Percentiles rank a stretch among this genome's conserved stretches.
Conservation (phyloP, 176 grass and related monocot species). For the Saccharum spontaneum region DNA sequence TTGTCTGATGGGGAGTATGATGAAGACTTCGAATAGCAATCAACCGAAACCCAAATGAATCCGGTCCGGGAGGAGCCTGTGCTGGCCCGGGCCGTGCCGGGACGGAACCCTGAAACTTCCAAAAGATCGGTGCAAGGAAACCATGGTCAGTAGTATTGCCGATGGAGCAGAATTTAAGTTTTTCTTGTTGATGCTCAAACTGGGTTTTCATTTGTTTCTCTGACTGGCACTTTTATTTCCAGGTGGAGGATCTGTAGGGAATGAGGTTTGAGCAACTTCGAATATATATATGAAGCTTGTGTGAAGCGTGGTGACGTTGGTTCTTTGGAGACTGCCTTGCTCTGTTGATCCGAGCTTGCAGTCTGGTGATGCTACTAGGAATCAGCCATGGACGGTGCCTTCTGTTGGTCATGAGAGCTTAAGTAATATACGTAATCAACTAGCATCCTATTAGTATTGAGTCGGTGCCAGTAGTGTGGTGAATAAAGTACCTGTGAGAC, state of each 20-base stretch:
- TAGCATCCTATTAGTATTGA: background rate
- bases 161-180: background rate
- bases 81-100: slow-evolving; percentile 28
- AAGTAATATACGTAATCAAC: background rate
- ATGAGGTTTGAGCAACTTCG: background rate
- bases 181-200: background rate
- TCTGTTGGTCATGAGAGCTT: background rate
- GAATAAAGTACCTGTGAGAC: background rate
- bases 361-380: slow-evolving; percentile 5
- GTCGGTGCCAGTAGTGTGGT: background rate
- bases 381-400: background rate
- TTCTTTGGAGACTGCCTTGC: slow-evolving; percentile 9
- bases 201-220: background rate
- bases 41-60: slow-evolving; percentile 31
- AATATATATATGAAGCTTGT: background rate
- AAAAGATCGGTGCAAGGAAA: slow-evolving; percentile 18
- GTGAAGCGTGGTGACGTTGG: background rate
- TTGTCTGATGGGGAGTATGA: slow-evolving; percentile 42
- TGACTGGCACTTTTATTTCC: background rate
- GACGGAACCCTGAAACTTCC: slow-evolving; percentile 35
- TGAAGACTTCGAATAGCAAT: slow-evolving; percentile 62
- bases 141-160: slow-evolving; percentile 2
- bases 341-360: slow-evolving; percentile 5
- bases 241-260: slow-evolving; percentile 28
- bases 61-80: slow-evolving; percentile 45